Evolutionary conservation across 305 asterid species (phyloP).

Genomic region (Fraxinus sp.): DNA sequence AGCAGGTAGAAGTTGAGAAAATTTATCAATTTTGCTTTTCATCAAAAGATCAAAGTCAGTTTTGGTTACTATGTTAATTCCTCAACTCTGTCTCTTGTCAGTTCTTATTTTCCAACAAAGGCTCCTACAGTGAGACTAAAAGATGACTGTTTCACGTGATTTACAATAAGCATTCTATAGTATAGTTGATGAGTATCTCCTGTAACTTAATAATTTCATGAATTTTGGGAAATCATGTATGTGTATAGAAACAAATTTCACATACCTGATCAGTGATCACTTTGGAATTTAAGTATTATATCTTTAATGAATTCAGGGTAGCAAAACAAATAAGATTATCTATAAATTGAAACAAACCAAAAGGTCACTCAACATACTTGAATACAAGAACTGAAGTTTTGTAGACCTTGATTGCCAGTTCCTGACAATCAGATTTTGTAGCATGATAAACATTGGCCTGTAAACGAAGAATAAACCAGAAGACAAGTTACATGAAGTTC

Average conservation of each 20-base stretch:
- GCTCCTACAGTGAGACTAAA: too few relatives aligned
- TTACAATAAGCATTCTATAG: not conserved
- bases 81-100: too few relatives aligned
- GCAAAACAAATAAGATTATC: not conserved
- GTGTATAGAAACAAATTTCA: too few relatives aligned
- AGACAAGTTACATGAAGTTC: not conserved
- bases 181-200: not conserved
- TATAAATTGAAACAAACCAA: slow-evolving; percentile 12
- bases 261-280: not conserved
- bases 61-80: too few relatives aligned
- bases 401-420: slow-evolving; percentile 88
- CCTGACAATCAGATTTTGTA: slow-evolving; percentile 77
- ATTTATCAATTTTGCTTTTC: too few relatives aligned
- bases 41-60: too few relatives aligned
- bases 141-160: not conserved
- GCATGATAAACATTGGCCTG: slow-evolving; percentile 99
- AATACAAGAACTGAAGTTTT: slow-evolving; percentile 92
- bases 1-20: too few relatives aligned
- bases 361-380: slow-evolving; percentile 56
- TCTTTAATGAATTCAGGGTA: not conserved
- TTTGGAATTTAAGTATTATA: too few relatives aligned
- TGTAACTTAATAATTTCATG: not conserved
- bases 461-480: not conserved
- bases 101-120: too few relatives aligned
- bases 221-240: not conserved